Evolutionary conservation across 768 basidiomycete genomes (phyloP).

Genomic region (Podaxis sp.): DNA sequence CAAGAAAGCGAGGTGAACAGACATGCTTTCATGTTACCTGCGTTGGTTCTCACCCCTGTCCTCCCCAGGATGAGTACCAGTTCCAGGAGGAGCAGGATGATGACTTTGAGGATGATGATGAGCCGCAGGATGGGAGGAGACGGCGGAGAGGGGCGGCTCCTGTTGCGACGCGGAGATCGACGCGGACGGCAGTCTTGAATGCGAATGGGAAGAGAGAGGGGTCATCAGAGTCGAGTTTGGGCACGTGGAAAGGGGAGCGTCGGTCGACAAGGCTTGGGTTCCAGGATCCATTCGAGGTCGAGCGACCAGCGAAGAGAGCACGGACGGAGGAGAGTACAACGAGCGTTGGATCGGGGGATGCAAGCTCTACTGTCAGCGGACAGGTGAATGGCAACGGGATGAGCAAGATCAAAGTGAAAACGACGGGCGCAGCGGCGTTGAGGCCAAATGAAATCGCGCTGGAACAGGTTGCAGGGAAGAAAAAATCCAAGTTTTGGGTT

Average conservation of each 20-base stretch:
- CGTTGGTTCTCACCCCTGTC: constrained; percentile 16
- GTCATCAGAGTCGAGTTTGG: constrained; percentile 46
- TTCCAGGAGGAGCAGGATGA: constrained; percentile 69
- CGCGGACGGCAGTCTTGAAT: constrained; percentile 48
- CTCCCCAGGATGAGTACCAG: constrained; percentile 59
- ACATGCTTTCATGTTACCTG: neutral
- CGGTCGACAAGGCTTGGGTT: constrained; percentile 70
- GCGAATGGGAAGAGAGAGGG: constrained; percentile 54
- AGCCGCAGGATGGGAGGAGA: constrained; percentile 49
- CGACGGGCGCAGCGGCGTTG: constrained; percentile 60
- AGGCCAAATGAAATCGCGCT: constrained; percentile 74
- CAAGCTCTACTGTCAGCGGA: constrained; percentile 24
- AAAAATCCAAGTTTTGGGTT: constrained; percentile 86
- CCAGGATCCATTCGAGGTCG: constrained; percentile 50
- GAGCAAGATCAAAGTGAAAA: constrained; percentile 47
- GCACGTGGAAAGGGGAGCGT: constrained; percentile 72
- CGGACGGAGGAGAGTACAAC: constrained; percentile 75
- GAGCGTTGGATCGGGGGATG: constrained; percentile 52
- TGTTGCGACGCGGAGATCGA: constrained; percentile 50
- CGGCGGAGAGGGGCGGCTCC: constrained; percentile 34
- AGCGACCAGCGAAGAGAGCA: constrained; percentile 63
- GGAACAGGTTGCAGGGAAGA: constrained; percentile 77
- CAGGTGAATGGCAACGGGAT: constrained; percentile 25
- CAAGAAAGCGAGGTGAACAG: constrained; percentile 64
- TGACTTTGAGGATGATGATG: constrained; percentile 57